Conservation (phyloP, 2,329 filamentous ascomycete species). For the Metarhizium brunneum region DNA sequence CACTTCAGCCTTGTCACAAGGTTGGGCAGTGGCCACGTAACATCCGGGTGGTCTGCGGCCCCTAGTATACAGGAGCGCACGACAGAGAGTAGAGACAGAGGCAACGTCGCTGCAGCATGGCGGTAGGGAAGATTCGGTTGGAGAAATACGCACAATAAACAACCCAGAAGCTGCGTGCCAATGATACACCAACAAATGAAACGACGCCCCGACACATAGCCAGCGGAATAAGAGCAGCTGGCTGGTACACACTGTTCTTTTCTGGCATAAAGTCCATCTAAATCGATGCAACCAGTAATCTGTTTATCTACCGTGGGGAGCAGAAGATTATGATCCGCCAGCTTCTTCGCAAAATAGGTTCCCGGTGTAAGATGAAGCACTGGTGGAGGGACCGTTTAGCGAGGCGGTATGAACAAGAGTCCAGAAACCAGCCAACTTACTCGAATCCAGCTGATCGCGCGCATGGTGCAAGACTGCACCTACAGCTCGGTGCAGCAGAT, state of each 20-base stretch:
- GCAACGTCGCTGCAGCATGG: not conserved
- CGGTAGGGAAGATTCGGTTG: not conserved
- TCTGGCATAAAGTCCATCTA: no score
- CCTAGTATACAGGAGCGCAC: not conserved
- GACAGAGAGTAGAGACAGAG: not conserved
- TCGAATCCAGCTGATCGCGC: not conserved
- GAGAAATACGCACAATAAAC: not conserved
- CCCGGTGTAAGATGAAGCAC: not conserved
- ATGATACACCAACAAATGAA: not conserved
- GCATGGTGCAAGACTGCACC: not conserved
- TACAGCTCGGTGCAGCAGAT: not conserved
- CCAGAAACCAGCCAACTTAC: not conserved
- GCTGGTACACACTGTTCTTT: no score
- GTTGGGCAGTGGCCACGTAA: not conserved
- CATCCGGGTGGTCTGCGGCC: not conserved
- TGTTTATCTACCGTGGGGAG: no score
- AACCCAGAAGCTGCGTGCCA: not conserved
- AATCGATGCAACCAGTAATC: no score
- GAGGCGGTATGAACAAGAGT: not conserved
- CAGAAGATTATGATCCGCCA: no score
- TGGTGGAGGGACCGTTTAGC: not conserved
- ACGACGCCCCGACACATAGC: no score
- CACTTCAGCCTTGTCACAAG: not conserved
- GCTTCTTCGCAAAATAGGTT: no score
- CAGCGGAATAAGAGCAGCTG: not conserved